These are phyloP conservation scores for Microdochium trichocladiopsis DNA, from an alignment of 2,329 filamentous ascomycete species.

Conservation along the genomic window DNA sequence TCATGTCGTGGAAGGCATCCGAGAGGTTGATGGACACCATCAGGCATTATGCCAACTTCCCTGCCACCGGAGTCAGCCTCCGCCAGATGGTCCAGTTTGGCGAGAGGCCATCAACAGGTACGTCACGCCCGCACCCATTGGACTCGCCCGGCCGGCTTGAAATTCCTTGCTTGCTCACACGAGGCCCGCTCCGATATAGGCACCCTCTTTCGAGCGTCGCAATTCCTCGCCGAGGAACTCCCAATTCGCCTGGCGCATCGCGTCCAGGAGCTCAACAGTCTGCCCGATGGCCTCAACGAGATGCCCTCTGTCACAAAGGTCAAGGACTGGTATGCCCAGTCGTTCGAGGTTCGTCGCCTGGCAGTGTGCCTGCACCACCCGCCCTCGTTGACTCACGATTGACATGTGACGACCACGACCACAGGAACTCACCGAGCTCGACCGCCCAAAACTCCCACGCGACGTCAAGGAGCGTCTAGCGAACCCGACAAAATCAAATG, in stretches of 20 bases:
- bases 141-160: slow-evolving; percentile 4
- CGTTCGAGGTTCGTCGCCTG: slow-evolving; percentile 72
- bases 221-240: slow-evolving; percentile 96
- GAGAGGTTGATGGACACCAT: slow-evolving; percentile 94
- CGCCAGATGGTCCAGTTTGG: slow-evolving; percentile 99
- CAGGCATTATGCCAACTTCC: slow-evolving; percentile 94
- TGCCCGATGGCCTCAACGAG: slow-evolving; percentile 93
- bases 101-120: slow-evolving; percentile 85
- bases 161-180: slow-evolving; percentile 5
- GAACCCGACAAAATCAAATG: slow-evolving; percentile 49
- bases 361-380: slow-evolving; percentile 1
- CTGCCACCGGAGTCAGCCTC: slow-evolving; percentile 90
- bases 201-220: slow-evolving; percentile 92
- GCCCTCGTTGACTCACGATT: slow-evolving; percentile 8
- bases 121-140: slow-evolving; percentile 18
- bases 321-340: slow-evolving; percentile 98
- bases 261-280: slow-evolving; percentile 84
- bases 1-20: slow-evolving; percentile 91
- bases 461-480: slow-evolving; percentile 77
- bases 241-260: slow-evolving; percentile 94
- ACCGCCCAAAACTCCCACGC: slow-evolving; percentile 66
- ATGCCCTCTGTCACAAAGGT: slow-evolving; percentile 96
- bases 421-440: slow-evolving; percentile 85
- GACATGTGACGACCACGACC: slow-evolving; percentile 14
- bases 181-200: slow-evolving; percentile 40